Evolutionary conservation across 2,329 filamentous ascomycete species (phyloP), one percentile per base, ranked within the genome.

Genomic region (Metarhizium humberi): DNA sequence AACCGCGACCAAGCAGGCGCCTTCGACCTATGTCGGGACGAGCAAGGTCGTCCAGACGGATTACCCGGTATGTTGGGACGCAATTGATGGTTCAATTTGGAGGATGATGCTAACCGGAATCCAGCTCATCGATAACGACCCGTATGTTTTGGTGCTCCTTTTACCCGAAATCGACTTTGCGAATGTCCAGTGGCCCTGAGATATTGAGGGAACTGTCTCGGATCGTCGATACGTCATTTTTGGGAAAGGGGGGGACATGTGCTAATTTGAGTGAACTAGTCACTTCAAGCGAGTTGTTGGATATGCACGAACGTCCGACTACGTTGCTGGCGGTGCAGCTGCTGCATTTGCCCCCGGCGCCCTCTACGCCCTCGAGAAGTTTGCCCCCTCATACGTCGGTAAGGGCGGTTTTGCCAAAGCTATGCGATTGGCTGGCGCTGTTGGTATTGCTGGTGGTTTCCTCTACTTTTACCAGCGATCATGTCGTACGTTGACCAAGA

Each of bases 111-210:
- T 63, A 60, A 65, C 55, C 50, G 57, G 56, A 60, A 67, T 67
- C 63, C 75, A 99, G 94, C 88, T 97, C 77, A 97, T 99, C 75
- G 94, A 99, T 79, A 95, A 90, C 78, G 94, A 99, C 75, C 94
- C 94, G 92, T 96, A 92, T 56, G 71, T 71, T 49, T 38, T 14
- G 38, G 4, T 16, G 25, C 38, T 36, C 16, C n/a, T 25, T n/a
- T 18, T 13, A 18, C 36, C 36, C 36, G 40, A 47, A 16, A 8
- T 36, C 30, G 14, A 38, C 36, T 1, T 25, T 14, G 20, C 20
- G 36, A 30, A 43, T n/a, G 3, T 1, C 4, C 13, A 7, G 11
- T 20, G 6, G 7, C 54, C 36, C 4, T 16, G 30, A 20, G 10
- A 25, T 10, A 20, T 13, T 1, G 13, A 13, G 10, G 6, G 6